Conservation (phyloP, 192 early-diverging fungal species). For the Entomortierella lignicola region DNA sequence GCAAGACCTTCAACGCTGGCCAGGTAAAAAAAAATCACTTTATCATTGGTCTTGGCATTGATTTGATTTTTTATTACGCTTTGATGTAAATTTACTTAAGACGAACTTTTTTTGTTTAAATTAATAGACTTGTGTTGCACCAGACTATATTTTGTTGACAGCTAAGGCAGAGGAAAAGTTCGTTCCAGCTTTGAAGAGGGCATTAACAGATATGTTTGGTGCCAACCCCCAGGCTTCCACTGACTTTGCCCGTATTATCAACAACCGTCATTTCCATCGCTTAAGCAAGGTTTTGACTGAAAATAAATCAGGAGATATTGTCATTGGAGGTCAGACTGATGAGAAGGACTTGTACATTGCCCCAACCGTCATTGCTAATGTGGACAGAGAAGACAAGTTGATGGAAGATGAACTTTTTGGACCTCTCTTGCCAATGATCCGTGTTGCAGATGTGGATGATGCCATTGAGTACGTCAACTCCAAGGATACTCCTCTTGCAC, state of each 20-base stretch:
- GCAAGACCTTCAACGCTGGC: slow-evolving; percentile 89
- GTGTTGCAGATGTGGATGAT: slow-evolving; percentile 73
- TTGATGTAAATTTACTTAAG: background rate
- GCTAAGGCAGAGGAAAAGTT: slow-evolving; percentile 68
- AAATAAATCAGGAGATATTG: slow-evolving; percentile 62
- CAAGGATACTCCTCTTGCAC: slow-evolving; percentile 79
- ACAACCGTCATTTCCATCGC: slow-evolving; percentile 75
- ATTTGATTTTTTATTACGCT: background rate
- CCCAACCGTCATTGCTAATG: slow-evolving; percentile 83
- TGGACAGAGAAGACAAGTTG: slow-evolving; percentile 69
- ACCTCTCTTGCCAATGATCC: slow-evolving; percentile 88
- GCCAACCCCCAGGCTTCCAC: slow-evolving; percentile 57
- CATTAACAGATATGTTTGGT: slow-evolving; percentile 60
- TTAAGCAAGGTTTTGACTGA: slow-evolving; percentile 65
- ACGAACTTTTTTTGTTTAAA: background rate
- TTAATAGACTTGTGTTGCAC: slow-evolving; percentile 82
- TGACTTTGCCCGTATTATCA: slow-evolving; percentile 80
- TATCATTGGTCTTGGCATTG: background rate
- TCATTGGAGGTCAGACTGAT: slow-evolving; percentile 72
- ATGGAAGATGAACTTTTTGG: slow-evolving; percentile 96
- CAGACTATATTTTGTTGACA: slow-evolving; percentile 86
- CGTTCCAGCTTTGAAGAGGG: slow-evolving; percentile 63
- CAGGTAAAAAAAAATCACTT: slow-evolving; percentile 65
- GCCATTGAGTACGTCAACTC: slow-evolving; percentile 76
- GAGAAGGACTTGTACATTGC: slow-evolving; percentile 78